These are phyloP conservation scores for Delitschia confertaspora DNA, from an alignment of 495 filamentous ascomycete species.

Conservation along the genomic window DNA sequence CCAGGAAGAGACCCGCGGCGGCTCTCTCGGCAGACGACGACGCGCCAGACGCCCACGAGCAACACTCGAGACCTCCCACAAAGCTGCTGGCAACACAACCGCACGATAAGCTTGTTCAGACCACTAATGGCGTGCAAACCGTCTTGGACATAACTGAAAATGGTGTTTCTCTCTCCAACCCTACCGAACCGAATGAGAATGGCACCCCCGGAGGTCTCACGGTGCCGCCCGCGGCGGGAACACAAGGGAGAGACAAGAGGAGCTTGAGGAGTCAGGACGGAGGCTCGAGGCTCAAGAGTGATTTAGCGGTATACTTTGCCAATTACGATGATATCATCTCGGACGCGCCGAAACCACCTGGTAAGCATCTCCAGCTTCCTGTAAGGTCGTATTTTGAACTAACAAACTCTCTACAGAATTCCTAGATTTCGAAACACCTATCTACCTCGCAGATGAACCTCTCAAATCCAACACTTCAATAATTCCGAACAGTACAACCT, in stretches of 20 bases:
- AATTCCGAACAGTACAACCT: constrained; percentile 3
- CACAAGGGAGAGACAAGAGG: constrained; percentile 32
- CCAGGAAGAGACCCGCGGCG: constrained; percentile 20
- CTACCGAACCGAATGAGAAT: constrained; percentile 18
- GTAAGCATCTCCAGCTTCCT: constrained; percentile 41
- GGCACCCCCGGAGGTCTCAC: constrained; percentile 6
- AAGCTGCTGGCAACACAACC: constrained; percentile 32
- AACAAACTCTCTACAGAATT: constrained; percentile 42
- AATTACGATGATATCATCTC: constrained; percentile 88
- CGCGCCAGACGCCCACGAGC: too few relatives aligned
- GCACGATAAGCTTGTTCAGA: constrained; percentile 30
- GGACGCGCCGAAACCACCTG: constrained; percentile 64
- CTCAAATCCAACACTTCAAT: constrained; percentile 28
- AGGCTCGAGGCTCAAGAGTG: constrained; percentile 64
- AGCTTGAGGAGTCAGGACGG: constrained; percentile 40
- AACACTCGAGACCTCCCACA: constrained; percentile 29
- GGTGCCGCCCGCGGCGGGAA: constrained; percentile 7
- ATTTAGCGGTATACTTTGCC: constrained; percentile 76
- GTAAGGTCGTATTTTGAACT: constrained; percentile 1
- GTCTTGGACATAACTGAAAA: constrained; percentile 24
- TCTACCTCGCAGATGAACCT: constrained; percentile 45
- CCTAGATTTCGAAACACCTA: constrained; percentile 51
- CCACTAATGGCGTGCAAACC: constrained; percentile 31
- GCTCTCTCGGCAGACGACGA: constrained; percentile 6
- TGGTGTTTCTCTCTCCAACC: constrained; percentile 18